These are phyloP conservation scores for Taiozyma sp. DNA, from an alignment of 1,139 yeast species.

Conservation along the genomic window DNA sequence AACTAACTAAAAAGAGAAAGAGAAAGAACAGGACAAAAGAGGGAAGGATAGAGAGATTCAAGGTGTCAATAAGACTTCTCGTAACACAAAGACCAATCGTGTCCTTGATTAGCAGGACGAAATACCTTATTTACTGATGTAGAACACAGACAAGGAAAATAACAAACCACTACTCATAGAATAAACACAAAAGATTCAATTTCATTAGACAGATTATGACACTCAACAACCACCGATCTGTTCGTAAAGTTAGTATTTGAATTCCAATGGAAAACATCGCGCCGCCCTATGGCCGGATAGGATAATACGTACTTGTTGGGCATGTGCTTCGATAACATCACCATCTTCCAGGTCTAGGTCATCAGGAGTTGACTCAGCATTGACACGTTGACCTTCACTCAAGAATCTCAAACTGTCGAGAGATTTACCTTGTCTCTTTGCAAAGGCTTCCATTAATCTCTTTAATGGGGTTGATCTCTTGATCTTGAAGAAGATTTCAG, in stretches of 20 bases:
- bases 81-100: no score
- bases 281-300: background rate
- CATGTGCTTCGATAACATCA: conserved; percentile 97
- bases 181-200: background rate
- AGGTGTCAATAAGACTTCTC: no score
- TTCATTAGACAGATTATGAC: background rate
- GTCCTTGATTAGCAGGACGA: no score
- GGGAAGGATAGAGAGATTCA: no score
- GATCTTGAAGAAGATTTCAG: conserved; percentile 94
- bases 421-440: conserved; percentile 94
- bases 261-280: background rate
- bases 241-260: background rate
- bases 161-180: background rate
- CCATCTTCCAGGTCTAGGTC: conserved; percentile 90
- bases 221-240: conserved; percentile 23
- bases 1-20: no score
- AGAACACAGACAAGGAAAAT: background rate
- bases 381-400: conserved; percentile 88
- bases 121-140: no score
- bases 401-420: conserved; percentile 78
- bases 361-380: conserved; percentile 87
- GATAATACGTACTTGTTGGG: conserved; percentile 74
- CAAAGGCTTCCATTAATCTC: conserved; percentile 96
- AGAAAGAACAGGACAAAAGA: no score
- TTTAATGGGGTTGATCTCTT: conserved; percentile 88